phyloP scores from a whole-genome alignment of 306 rosid genomes.

The Citrullus colocynthis region DNA sequence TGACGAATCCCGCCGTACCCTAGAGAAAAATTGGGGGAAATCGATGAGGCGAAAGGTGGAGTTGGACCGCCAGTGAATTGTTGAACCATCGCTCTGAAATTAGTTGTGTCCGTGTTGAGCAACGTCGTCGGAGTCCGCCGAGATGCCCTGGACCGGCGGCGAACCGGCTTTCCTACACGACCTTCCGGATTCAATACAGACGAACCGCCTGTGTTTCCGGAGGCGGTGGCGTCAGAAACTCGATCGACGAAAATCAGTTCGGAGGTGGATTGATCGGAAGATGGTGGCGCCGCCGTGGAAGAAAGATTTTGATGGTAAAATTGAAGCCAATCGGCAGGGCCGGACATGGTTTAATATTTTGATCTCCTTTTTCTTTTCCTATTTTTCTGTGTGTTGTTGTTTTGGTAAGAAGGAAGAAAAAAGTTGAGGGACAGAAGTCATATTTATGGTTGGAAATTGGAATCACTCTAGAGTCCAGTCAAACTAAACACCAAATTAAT shows the following conservation, averaged over 20 bases:
- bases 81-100: conserved; percentile 16
- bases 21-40: conserved; percentile 1
- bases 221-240: background rate
- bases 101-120: conserved; percentile 11
- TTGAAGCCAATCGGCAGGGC: conserved; percentile 1
- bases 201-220: background rate
- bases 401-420: background rate
- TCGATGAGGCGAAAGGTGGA: background rate
- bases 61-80: conserved; percentile 11
- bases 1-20: background rate
- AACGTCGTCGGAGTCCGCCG: conserved; percentile 7
- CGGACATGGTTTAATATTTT: background rate
- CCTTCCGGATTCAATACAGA: background rate
- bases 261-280: background rate
- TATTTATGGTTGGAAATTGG: conserved; percentile 3
- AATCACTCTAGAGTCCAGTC: background rate
- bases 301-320: conserved; percentile 1
- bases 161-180: background rate
- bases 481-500: background rate
- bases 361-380: too few relatives aligned
- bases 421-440: background rate
- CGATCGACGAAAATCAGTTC: background rate
- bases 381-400: background rate
- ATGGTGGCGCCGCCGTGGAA: background rate
- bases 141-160: conserved; percentile 6